These are phyloP conservation scores for Carex myosuroides DNA, from an alignment of 176 grass and related monocot species.

Conservation along the genomic window DNA sequence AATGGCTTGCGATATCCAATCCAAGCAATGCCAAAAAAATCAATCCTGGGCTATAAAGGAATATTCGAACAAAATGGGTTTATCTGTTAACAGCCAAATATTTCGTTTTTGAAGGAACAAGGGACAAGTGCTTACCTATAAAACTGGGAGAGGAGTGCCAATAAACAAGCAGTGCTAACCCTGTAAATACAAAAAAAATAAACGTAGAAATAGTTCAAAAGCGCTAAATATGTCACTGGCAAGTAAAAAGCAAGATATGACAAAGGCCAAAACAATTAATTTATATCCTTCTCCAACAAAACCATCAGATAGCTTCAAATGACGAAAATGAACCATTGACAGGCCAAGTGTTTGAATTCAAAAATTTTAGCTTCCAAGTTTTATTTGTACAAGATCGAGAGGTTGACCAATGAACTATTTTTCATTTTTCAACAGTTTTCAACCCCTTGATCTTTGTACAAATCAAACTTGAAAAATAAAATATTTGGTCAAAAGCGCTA, in stretches of 20 bases:
- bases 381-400: background rate
- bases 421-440: background rate
- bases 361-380: background rate
- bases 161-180: conserved; percentile 93
- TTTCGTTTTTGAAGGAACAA: background rate
- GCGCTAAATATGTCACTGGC: background rate
- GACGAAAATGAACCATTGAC: background rate
- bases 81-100: background rate
- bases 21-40: conserved; percentile 78
- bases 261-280: background rate
- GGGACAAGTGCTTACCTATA: conserved; percentile 51
- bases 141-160: conserved; percentile 81
- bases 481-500: background rate
- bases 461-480: background rate
- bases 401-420: background rate
- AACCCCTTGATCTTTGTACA: background rate
- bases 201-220: background rate
- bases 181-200: conserved; percentile 38
- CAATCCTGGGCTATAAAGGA: conserved; percentile 67
- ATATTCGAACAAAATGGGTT: conserved; percentile 22
- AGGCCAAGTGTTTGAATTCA: background rate
- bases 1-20: conserved; percentile 92
- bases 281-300: background rate
- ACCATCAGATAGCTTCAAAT: background rate
- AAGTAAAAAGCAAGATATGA: conserved; percentile 2